phyloP scores from a whole-genome alignment of 306 rosid genomes.

The Cucurbita argyrosperma region DNA sequence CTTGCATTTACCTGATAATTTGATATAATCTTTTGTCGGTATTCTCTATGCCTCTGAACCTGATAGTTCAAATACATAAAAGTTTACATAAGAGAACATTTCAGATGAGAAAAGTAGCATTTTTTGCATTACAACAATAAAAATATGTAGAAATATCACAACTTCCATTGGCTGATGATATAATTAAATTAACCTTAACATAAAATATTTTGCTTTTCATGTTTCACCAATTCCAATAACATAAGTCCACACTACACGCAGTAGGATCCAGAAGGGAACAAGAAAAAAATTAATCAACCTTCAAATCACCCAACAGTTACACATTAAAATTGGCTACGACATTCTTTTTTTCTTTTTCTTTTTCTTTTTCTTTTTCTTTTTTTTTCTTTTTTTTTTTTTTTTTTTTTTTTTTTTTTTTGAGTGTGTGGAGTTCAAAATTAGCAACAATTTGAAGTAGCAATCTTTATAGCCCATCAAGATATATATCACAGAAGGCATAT shows the following conservation, averaged over 20 bases:
- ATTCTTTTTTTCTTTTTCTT: background rate
- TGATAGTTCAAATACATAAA: constrained; percentile 21
- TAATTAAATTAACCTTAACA: background rate
- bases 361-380: no score
- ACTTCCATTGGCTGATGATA: background rate
- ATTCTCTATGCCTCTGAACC: constrained; percentile 72
- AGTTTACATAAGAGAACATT: background rate
- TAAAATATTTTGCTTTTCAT: background rate
- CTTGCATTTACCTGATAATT: constrained; percentile 47
- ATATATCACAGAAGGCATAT: background rate
- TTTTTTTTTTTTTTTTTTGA: no score
- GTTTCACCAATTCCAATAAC: background rate
- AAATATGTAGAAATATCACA: background rate
- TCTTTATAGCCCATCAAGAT: background rate
- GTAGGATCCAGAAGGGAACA: background rate
- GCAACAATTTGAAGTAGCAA: background rate
- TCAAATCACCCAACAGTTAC: background rate
- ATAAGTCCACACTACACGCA: background rate
- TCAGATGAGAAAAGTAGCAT: background rate
- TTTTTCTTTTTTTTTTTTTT: no score
- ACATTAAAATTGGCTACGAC: background rate
- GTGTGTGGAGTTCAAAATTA: background rate
- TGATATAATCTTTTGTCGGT: constrained; percentile 47
- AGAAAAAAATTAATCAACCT: background rate
- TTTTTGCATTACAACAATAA: background rate